Percentiles rank a stretch among this genome's conserved stretches.
Conservation (phyloP, 495 filamentous ascomycete species). For the Rostrohypoxylon terebratum region DNA sequence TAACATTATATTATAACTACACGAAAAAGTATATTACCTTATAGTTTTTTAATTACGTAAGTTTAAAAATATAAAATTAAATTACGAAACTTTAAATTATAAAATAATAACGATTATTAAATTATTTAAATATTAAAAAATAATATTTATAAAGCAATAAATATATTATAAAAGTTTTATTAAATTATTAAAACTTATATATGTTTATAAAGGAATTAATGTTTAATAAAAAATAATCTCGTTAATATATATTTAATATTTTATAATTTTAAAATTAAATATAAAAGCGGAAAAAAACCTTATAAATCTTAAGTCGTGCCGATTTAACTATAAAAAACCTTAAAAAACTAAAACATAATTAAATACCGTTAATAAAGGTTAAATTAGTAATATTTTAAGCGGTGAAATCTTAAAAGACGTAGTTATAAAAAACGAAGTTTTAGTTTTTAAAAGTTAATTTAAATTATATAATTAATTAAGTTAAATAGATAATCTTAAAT, state of each 20-base stretch:
- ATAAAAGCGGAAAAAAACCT: too few relatives aligned
- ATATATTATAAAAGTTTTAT: background rate
- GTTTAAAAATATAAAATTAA: background rate
- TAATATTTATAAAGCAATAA: background rate
- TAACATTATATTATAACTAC: background rate
- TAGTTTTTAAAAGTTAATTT: too few relatives aligned
- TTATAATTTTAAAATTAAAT: too few relatives aligned
- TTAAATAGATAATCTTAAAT: background rate
- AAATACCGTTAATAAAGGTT: too few relatives aligned
- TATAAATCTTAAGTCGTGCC: too few relatives aligned
- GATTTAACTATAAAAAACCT: too few relatives aligned
- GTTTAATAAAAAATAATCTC: too few relatives aligned
- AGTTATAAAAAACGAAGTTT: too few relatives aligned
- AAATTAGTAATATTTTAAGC: too few relatives aligned
- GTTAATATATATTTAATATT: too few relatives aligned
- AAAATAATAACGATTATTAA: background rate
- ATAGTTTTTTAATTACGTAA: background rate
- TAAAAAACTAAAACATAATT: too few relatives aligned
- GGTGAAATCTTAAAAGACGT: too few relatives aligned
- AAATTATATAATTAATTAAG: background rate
- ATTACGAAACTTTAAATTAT: background rate
- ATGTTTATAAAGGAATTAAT: background rate
- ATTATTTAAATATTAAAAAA: background rate
- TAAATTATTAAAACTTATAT: background rate
- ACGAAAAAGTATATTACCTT: background rate